Base-by-base conservation (phyloP, 2,329 filamentous ascomycete species). In the Cordyceps cateniannulata region DNA sequence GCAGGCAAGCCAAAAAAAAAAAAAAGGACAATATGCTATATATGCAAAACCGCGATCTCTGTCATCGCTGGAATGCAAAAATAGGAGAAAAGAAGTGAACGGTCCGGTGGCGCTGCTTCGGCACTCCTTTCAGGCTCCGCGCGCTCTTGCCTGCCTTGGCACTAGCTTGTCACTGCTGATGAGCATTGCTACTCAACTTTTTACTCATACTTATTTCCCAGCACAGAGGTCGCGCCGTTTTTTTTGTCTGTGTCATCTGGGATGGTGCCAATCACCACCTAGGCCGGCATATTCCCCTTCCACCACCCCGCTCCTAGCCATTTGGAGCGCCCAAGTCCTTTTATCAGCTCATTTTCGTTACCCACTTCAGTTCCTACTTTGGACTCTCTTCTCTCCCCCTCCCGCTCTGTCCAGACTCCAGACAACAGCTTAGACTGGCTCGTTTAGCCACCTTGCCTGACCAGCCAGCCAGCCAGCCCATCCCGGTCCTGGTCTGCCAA, bases 281-380 rank as follows among this genome's bases (percentile, higher is more conserved):
- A 51, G 52, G 61, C 45, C 18, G 56, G 45, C 59, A 49, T 48
- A 49, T 60, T 54, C 44, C 49, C 58, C 35, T 49, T 49, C 51
- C 61, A 56, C 51, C 38, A 42, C 60, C 57, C 56, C 51, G 54
- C 56, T 51, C 55, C 48, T 59, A 24, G 25, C 44, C 44, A 52
- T 53, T 50, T 55, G 38, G 24, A 62, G 45, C 38, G 56, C 47
- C 57, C 12, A 55, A 54, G 49, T 55, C 20, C 44, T 20, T 56
- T 62, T 59, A 62, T 59, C 61, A 62, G 61, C 61, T 62, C 61
- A 62, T 59, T 62, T 59, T 59, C 44, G 10, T 35, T 59, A 55
- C 44, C 55, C 60, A 59, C 60, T 62, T 52, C 48, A 51, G 27
- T 52, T 57, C 47, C 52, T 62, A 57, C 54, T 51, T 57, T 52